Conservation (phyloP, 2,329 filamentous ascomycete species). For the Botrytis pseudocinerea region DNA sequence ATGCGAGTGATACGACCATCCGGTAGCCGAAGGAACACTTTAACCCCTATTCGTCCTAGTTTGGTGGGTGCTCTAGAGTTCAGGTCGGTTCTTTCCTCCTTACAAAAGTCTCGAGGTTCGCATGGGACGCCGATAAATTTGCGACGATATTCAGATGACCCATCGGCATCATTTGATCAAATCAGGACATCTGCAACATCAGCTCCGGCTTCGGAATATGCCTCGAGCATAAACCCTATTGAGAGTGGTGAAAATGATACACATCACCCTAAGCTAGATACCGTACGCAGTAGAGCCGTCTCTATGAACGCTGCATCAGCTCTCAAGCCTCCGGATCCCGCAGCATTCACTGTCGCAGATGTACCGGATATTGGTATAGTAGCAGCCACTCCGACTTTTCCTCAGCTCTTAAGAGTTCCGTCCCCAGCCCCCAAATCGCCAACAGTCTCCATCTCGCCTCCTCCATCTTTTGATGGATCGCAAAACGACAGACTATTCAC, state of each 20-base stretch:
- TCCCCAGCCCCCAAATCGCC: conserved; percentile 43
- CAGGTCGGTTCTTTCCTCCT: conserved; percentile 80
- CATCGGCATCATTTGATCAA: conserved; percentile 28
- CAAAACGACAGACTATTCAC: conserved; percentile 42
- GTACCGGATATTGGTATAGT: conserved; percentile 40
- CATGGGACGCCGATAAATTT: conserved; percentile 68
- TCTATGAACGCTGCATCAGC: conserved; percentile 38
- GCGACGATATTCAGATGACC: conserved; percentile 68
- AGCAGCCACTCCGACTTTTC: conserved; percentile 46
- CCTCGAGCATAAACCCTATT: conserved; percentile 46
- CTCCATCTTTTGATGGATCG: conserved; percentile 29
- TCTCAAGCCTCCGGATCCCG: conserved; percentile 28
- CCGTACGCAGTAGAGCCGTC: conserved; percentile 36
- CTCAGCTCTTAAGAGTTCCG: conserved; percentile 35
- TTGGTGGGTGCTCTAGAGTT: conserved; percentile 93
- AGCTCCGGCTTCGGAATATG: conserved; percentile 40
- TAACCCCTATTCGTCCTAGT: conserved; percentile 88
- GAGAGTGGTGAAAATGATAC: conserved; percentile 27
- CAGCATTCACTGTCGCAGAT: conserved; percentile 35
- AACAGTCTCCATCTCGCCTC: conserved; percentile 38
- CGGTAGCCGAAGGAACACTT: conserved; percentile 66
- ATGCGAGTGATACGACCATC: conserved; percentile 81
- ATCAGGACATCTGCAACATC: conserved; percentile 48
- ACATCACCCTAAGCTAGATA: conserved; percentile 25
- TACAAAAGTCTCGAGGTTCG: conserved; percentile 79